Evolutionary conservation across 208 protist species (phyloP).

Genomic region (Vickermania ingenoplastis): DNA sequence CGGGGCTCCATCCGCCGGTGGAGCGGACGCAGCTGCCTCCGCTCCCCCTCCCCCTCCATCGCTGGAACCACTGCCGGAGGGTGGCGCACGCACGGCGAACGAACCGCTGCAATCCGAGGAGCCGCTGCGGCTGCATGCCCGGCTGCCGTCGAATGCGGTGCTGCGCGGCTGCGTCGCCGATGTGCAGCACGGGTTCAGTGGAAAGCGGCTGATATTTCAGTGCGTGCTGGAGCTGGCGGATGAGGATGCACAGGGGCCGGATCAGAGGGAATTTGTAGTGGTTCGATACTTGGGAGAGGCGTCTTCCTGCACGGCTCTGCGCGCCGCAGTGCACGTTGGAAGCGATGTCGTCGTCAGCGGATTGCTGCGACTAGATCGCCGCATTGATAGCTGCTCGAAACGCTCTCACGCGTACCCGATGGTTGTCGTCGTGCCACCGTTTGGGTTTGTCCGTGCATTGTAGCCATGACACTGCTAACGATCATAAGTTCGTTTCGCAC

Average conservation of each 20-base stretch:
- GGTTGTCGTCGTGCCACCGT: slow-evolving; percentile 61
- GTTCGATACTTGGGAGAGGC: slow-evolving; percentile 54
- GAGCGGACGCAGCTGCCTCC: no score
- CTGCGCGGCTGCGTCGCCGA: background rate
- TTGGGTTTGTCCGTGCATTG: no score
- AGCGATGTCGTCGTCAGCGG: slow-evolving; percentile 45
- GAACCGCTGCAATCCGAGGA: slow-evolving; percentile 22
- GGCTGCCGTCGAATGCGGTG: background rate
- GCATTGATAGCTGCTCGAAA: slow-evolving; percentile 44
- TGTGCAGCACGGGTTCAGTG: slow-evolving; percentile 10
- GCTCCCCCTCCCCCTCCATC: no score
- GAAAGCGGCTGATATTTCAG: slow-evolving; percentile 1
- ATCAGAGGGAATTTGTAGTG: slow-evolving; percentile 60
- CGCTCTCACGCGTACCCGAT: slow-evolving; percentile 73
- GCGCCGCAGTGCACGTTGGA: slow-evolving; percentile 31
- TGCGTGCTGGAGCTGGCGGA: background rate
- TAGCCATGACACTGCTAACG: no score
- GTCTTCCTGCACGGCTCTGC: slow-evolving; percentile 12
- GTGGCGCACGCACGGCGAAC: background rate
- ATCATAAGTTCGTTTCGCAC: no score
- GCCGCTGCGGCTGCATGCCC: slow-evolving; percentile 21
- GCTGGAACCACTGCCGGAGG: no score
- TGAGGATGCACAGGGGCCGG: slow-evolving; percentile 1
- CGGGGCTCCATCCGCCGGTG: background rate
- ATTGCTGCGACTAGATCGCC: slow-evolving; percentile 64